A percentile compares a stretch with the other conserved stretches of the same genome.
Conservation (phyloP, 331 rosid genomes). For the Acacia pycnantha region DNA sequence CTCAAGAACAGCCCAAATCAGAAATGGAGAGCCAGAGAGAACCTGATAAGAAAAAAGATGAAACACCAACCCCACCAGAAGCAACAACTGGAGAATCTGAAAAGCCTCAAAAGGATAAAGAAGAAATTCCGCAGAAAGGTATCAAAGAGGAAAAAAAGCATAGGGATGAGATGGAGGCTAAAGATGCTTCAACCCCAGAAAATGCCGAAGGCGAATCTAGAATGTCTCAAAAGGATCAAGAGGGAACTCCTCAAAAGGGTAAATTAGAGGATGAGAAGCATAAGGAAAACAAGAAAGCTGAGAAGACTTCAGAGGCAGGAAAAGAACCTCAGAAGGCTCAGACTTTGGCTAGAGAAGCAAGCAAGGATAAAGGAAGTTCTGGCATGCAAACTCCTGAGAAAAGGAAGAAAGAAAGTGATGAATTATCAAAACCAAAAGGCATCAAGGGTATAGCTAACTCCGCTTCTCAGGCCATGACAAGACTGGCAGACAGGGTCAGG, state of each 20-base stretch:
- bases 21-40: not conserved
- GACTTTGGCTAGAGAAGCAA: not conserved
- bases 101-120: not conserved
- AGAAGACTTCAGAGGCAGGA: constrained; percentile 10
- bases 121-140: not conserved
- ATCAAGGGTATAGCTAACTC: constrained; percentile 32
- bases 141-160: constrained; percentile 22
- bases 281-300: not conserved
- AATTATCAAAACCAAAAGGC: constrained; percentile 16
- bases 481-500: constrained; percentile 26
- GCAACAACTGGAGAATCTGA: not conserved
- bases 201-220: not conserved
- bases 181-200: not conserved
- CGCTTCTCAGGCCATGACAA: constrained; percentile 35
- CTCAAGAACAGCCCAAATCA: constrained; percentile 9
- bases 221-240: not conserved
- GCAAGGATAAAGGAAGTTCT: constrained; percentile 11
- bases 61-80: not conserved
- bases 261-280: constrained; percentile 4
- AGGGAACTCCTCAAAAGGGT: not conserved
- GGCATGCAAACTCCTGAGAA: not conserved
- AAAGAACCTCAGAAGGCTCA: constrained; percentile 17
- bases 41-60: not conserved
- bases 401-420: not conserved
- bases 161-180: not conserved